phyloP scores from a whole-genome alignment of 352 stramenopile genomes.

The Globisporangium polare region DNA sequence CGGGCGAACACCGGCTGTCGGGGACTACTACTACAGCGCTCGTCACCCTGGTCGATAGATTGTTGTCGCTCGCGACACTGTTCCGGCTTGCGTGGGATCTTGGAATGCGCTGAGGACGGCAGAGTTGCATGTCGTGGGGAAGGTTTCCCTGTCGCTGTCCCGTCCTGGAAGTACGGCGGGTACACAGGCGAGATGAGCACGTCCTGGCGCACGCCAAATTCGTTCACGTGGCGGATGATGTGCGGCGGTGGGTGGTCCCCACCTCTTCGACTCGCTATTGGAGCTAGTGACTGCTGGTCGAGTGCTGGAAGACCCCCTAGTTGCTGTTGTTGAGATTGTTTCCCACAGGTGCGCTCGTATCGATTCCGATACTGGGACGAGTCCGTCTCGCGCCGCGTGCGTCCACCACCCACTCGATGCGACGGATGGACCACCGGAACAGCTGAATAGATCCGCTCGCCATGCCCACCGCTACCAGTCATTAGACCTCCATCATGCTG shows the following conservation, averaged over 20 bases:
- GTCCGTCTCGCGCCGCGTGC: neutral
- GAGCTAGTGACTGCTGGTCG: constrained; percentile 1
- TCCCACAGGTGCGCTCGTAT: constrained; percentile 8
- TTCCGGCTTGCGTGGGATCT: constrained; percentile 2
- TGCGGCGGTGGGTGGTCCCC: constrained; percentile 17
- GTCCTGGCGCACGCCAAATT: constrained; percentile 55
- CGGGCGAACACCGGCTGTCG: neutral
- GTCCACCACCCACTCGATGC: neutral
- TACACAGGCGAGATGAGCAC: constrained; percentile 55
- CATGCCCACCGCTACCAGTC: neutral
- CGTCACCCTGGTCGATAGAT: constrained; percentile 25
- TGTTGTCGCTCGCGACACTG: constrained; percentile 9
- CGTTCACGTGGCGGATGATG: constrained; percentile 62
- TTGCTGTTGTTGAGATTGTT: neutral
- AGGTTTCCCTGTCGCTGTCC: neutral
- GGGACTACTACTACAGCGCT: constrained; percentile 21
- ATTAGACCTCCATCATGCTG: neutral
- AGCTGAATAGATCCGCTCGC: neutral
- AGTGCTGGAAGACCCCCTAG: constrained; percentile 9
- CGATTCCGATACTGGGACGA: constrained; percentile 1
- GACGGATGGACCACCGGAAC: constrained; percentile 5
- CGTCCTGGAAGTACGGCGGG: constrained; percentile 40
- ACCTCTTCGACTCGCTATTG: neutral
- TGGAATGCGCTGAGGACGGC: neutral
- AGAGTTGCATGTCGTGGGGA: constrained; percentile 4